phyloP scores from a whole-genome alignment of 2,329 filamentous ascomycete species.

The Juglanconis oblonga region DNA sequence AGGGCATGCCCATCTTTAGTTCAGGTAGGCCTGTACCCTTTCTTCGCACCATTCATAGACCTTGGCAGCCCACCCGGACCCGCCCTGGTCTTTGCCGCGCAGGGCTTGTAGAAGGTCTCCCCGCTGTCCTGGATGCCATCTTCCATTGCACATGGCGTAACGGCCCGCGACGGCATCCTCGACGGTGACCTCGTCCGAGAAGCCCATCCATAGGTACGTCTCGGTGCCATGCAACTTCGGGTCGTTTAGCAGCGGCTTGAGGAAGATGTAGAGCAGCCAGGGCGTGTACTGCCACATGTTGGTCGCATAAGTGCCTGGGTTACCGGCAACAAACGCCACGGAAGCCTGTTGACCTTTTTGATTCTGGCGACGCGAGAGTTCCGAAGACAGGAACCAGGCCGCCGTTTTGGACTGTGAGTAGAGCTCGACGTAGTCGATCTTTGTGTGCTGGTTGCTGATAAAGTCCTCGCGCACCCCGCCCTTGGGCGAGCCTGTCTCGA shows the following conservation, averaged over 20 bases:
- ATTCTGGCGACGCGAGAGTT: constrained; percentile 21
- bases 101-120: constrained; percentile 20
- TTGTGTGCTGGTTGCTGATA: constrained; percentile 9
- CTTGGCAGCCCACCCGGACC: constrained; percentile 20
- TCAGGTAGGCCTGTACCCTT: too few relatives aligned
- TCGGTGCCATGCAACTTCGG: constrained; percentile 18
- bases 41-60: constrained; percentile 22
- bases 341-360: background rate
- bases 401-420: constrained; percentile 22
- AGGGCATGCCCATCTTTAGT: too few relatives aligned
- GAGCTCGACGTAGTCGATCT: constrained; percentile 16
- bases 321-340: constrained; percentile 9
- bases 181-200: constrained; percentile 20
- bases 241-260: constrained; percentile 3
- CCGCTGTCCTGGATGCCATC: constrained; percentile 24
- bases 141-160: constrained; percentile 23
- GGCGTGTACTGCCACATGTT: constrained; percentile 2
- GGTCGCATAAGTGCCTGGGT: background rate
- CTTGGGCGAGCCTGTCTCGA: constrained; percentile 20
- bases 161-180: constrained; percentile 20
- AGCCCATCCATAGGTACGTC: constrained; percentile 24
- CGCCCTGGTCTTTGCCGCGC: constrained; percentile 15
- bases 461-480: constrained; percentile 19
- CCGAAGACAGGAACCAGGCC: constrained; percentile 23
- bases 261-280: background rate